Percentiles rank a stretch among this genome's conserved stretches.
These are phyloP conservation scores for Solanum medicagineum DNA, from an alignment of 257 asterid genomes.

Conservation along the genomic window DNA sequence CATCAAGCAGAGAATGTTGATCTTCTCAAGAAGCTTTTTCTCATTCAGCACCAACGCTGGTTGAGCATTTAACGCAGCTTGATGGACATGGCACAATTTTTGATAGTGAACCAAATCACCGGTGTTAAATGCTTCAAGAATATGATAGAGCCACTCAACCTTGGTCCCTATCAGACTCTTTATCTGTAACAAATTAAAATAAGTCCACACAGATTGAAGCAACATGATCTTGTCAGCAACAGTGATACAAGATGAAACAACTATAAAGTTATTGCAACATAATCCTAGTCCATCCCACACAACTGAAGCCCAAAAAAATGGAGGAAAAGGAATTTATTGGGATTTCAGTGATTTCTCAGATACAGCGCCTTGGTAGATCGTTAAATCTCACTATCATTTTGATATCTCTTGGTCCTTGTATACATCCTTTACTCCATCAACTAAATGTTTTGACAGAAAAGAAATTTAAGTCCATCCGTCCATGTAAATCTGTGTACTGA, in stretches of 20 bases:
- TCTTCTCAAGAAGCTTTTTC: conserved; percentile 85
- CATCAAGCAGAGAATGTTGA: conserved; percentile 94
- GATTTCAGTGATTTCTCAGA: not conserved
- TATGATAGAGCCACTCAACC: conserved; percentile 86
- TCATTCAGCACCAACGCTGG: conserved; percentile 88
- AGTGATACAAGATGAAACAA: not conserved
- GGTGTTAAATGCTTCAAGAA: conserved; percentile 83
- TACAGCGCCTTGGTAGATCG: not conserved
- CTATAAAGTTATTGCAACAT: not conserved
- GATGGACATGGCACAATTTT: conserved; percentile 72
- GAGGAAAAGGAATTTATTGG: not conserved
- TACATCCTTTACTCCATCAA: not conserved
- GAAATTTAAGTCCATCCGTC: not conserved
- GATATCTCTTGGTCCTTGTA: not conserved
- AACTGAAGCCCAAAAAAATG: not conserved
- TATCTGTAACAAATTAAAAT: conserved; percentile 23
- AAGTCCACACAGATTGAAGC: not conserved
- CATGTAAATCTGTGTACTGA: not conserved
- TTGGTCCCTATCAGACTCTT: conserved; percentile 68
- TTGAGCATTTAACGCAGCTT: conserved; percentile 72
- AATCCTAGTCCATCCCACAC: not conserved
- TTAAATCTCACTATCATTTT: not conserved
- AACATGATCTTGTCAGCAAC: not conserved
- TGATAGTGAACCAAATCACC: conserved; percentile 86
- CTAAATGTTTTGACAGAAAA: not conserved